Percentiles rank a stretch among this genome's conserved stretches.
These are phyloP conservation scores for Russula griseocarnosa DNA, from an alignment of 768 basidiomycete species.

Conservation along the genomic window DNA sequence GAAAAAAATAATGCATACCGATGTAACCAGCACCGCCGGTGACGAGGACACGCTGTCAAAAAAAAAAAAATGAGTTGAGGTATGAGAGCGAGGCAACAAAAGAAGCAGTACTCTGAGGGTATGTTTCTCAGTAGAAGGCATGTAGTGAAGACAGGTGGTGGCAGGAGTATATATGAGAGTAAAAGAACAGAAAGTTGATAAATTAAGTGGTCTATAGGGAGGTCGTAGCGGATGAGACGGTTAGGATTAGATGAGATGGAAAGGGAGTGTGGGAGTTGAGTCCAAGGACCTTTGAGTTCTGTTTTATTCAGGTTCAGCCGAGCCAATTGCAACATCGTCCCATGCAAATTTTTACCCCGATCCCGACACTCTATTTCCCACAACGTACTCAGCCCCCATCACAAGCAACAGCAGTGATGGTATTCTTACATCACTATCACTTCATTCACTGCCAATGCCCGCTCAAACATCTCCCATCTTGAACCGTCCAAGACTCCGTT, in stretches of 20 bases:
- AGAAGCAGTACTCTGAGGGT: constrained; percentile 19
- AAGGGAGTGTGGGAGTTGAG: constrained; percentile 4
- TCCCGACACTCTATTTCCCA: neutral
- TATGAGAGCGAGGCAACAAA: neutral
- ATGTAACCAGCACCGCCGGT: constrained; percentile 90
- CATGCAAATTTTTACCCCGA: constrained; percentile 3
- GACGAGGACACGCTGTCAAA: constrained; percentile 54
- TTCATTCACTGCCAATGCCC: neutral
- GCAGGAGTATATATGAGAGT: constrained; percentile 13
- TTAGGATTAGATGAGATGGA: constrained; percentile 19
- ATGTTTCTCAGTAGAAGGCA: constrained; percentile 21
- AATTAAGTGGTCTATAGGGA: constrained; percentile 17
- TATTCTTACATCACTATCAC: neutral
- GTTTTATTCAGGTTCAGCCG: neutral
- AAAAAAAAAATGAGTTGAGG: constrained; percentile 23
- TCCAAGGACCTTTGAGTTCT: neutral
- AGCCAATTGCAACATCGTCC: constrained; percentile 19
- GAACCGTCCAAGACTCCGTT: neutral
- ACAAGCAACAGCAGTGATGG: too few relatives aligned
- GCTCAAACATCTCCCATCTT: neutral
- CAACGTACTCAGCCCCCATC: neutral
- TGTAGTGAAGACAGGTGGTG: constrained; percentile 2
- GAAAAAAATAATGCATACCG: constrained; percentile 43
- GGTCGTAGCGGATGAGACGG: constrained; percentile 3
- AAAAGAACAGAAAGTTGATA: constrained; percentile 14